Evolutionary conservation across 495 filamentous ascomycete genomes (phyloP).

Genomic region (Parmelia sp.): DNA sequence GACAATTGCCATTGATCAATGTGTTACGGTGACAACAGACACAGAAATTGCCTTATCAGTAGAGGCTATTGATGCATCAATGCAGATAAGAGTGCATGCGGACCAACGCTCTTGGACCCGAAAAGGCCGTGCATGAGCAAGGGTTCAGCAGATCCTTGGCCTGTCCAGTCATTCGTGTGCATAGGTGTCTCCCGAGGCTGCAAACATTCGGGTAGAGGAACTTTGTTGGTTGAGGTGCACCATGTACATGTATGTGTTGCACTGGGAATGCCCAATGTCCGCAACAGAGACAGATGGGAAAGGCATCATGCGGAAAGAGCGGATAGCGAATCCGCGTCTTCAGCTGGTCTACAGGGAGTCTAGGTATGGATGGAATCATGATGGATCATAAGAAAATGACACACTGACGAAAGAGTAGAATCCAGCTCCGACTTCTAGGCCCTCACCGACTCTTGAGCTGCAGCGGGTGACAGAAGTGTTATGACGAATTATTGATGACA

Average conservation of each 20-base stretch:
- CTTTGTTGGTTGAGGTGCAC: not conserved
- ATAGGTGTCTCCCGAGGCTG: not conserved
- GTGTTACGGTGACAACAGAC: not conserved
- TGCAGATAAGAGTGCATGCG: constrained; percentile 4
- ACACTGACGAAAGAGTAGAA: not conserved
- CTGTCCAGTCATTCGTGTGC: not conserved
- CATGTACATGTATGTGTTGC: not conserved
- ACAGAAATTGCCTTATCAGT: constrained; percentile 1
- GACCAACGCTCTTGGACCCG: not conserved
- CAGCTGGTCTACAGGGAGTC: not conserved
- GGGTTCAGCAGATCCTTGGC: not conserved
- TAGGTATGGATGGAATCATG: not conserved
- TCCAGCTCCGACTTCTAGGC: constrained; percentile 2
- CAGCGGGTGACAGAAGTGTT: not conserved
- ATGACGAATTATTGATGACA: constrained; percentile 2
- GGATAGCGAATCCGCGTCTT: not conserved
- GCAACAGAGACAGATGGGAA: not conserved
- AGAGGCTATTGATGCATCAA: not conserved
- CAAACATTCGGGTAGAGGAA: not conserved
- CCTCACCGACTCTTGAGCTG: not conserved
- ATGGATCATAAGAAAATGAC: too few species aligned
- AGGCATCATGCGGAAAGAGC: not conserved
- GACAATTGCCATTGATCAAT: not conserved
- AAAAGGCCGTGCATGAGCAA: not conserved
- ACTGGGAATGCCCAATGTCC: not conserved